Base-by-base conservation (phyloP, 2,329 filamentous ascomycete species). In the Ploettnerulaceae sp. region DNA sequence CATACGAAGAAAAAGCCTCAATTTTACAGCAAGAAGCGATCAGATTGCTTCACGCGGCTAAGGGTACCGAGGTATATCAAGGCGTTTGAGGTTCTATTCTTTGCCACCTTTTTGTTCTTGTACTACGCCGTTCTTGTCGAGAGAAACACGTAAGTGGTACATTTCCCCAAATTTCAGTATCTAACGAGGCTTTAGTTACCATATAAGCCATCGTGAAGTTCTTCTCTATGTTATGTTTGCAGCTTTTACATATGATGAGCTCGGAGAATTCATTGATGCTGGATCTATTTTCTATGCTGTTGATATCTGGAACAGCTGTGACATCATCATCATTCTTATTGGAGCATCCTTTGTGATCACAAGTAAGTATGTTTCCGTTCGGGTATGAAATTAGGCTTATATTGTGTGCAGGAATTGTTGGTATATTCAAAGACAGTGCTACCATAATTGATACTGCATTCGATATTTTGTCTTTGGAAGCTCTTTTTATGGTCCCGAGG, bases 71-170 rank as follows among this genome's bases (percentile, higher is more conserved):
- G 86, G 55, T 94, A 95, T 62, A 77, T 90, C 54, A 94, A 94
- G 66, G 76, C 80, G 2, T 94, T 89, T 64, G 88, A 95, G 65
- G 84, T 89, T 4, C 59, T 86, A 9, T 95, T 93, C 70, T 93
- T 94, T 62, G 71, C 79, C 28, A 72, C 77, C 0, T 90, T 94
- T 58, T 69, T 96, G 31, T 74, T 76, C 20, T 70, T 96, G 5
- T 96, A 95, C 66, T 96, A 95, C 61, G 75, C 80, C n/a, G 89
- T 95, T 0, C 74, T 95, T 24, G 77, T 94, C 35, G 79, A 88
- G 56, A 75, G 86, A 51, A 80, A 85, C 54, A 75, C 81, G 55
- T 62, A 48, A 32, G 59, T n/a, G n/a, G n/a, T 56, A 7, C 22
- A 26, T 28, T n/a, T 18, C 9, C 26, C 5, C 11, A 2, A n/a